phyloP scores from a whole-genome alignment of 208 protist species.

The Naegleria lovaniensis region DNA sequence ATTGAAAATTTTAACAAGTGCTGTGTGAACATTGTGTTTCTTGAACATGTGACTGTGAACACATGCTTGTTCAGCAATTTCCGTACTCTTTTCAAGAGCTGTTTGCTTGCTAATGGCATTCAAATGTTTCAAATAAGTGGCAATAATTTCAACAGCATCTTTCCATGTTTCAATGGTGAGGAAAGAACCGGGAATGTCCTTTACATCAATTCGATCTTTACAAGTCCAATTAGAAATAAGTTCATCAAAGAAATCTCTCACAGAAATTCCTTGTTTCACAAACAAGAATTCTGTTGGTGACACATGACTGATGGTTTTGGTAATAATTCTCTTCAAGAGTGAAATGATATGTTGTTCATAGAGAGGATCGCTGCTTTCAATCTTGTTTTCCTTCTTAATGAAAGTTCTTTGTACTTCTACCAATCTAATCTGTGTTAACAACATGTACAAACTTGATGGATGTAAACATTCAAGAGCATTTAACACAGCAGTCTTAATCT shows the following conservation, averaged over 20 bases:
- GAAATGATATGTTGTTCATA: background rate
- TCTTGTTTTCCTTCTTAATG: background rate
- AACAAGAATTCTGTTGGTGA: background rate
- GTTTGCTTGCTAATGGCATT: constrained; percentile 1
- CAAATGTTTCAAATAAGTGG: background rate
- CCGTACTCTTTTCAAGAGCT: background rate
- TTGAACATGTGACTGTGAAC: background rate
- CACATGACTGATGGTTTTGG: background rate
- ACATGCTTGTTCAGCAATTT: background rate
- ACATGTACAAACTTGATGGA: background rate
- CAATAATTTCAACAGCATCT: background rate
- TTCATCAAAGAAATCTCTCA: background rate
- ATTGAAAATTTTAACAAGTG: background rate
- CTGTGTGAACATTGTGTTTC: background rate
- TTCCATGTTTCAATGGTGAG: background rate
- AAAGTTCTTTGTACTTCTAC: background rate
- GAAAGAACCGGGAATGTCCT: background rate
- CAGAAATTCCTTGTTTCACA: background rate
- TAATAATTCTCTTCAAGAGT: background rate
- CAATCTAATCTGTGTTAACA: background rate
- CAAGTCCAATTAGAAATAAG: background rate
- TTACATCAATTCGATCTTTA: background rate
- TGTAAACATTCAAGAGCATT: background rate
- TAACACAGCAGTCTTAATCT: background rate
- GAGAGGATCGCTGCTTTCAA: background rate